Percentiles rank a stretch among this genome's conserved stretches.
These are phyloP conservation scores for Sporothrix brunneoviolacea DNA, from an alignment of 2,329 filamentous ascomycete genomes.

Conservation along the genomic window DNA sequence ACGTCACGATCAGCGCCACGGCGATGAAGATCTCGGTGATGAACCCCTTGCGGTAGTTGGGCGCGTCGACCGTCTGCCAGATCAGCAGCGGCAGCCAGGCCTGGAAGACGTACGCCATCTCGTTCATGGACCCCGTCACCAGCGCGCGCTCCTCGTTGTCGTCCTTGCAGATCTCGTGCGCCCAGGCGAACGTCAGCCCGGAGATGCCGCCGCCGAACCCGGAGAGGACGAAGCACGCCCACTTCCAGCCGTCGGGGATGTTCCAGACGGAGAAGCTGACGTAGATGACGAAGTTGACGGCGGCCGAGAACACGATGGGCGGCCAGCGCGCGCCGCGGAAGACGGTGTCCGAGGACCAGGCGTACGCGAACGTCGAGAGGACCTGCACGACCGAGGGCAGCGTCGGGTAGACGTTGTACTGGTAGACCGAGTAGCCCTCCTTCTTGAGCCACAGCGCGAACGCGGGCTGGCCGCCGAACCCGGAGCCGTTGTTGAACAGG, in stretches of 20 bases:
- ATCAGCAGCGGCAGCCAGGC: slow-evolving; percentile 62
- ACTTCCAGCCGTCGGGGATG: slow-evolving; percentile 50
- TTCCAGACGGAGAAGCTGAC: slow-evolving; percentile 36
- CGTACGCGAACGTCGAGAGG: slow-evolving; percentile 54
- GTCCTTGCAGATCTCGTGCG: slow-evolving; percentile 42
- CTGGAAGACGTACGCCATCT: slow-evolving; percentile 63
- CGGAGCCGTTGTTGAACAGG: slow-evolving; percentile 54
- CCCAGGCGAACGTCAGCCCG: slow-evolving; percentile 42
- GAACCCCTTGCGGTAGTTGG: slow-evolving; percentile 54
- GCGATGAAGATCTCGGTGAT: slow-evolving; percentile 47
- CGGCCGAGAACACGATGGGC: slow-evolving; percentile 50
- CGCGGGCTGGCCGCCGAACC: slow-evolving; percentile 41
- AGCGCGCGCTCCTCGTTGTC: slow-evolving; percentile 60
- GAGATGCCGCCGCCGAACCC: slow-evolving; percentile 45
- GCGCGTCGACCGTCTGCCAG: slow-evolving; percentile 59
- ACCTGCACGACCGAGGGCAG: slow-evolving; percentile 49
- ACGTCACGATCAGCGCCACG: slow-evolving; percentile 41
- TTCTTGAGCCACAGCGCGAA: slow-evolving; percentile 46
- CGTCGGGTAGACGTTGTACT: slow-evolving; percentile 51
- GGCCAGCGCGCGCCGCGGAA: slow-evolving; percentile 57
- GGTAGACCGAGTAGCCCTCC: slow-evolving; percentile 33
- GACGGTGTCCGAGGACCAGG: slow-evolving; percentile 58
- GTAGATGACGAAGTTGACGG: slow-evolving; percentile 35
- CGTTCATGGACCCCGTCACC: slow-evolving; percentile 60
- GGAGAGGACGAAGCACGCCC: slow-evolving; percentile 54